Evolutionary conservation across 2,329 filamentous ascomycete species (phyloP).

Genomic region (Elsinoe necatrix): DNA sequence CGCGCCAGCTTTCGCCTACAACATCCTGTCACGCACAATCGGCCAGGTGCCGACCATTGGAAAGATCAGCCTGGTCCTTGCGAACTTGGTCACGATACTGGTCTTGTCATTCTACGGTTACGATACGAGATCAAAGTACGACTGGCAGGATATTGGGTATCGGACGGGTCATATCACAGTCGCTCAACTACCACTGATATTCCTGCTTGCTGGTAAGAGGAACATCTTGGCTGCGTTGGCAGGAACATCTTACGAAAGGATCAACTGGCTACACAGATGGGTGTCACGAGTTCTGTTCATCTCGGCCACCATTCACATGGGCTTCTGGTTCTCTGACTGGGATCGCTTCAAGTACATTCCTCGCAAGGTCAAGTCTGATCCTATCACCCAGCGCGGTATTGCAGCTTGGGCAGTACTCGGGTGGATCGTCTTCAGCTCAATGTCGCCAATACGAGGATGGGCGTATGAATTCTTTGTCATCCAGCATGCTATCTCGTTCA

Average conservation of each 20-base stretch:
- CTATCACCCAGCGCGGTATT: conserved; percentile 58
- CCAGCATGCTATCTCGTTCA: conserved; percentile 57
- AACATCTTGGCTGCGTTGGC: conserved; percentile 53
- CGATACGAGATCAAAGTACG: conserved; percentile 41
- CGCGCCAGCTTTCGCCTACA: conserved; percentile 28
- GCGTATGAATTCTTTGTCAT: conserved; percentile 62
- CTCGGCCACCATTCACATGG: conserved; percentile 60
- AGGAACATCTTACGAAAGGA: conserved; percentile 57
- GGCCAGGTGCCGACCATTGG: conserved; percentile 32
- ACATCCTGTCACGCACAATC: not conserved
- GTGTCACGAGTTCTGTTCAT: conserved; percentile 60
- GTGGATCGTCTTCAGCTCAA: conserved; percentile 56
- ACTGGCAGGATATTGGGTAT: conserved; percentile 50
- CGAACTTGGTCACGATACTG: conserved; percentile 45
- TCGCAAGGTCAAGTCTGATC: conserved; percentile 52
- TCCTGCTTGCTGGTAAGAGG: conserved; percentile 47
- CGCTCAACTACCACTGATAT: conserved; percentile 47
- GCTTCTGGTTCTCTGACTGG: conserved; percentile 61
- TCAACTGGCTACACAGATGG: conserved; percentile 70
- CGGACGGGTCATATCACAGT: conserved; percentile 47
- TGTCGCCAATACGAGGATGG: conserved; percentile 56
- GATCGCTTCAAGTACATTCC: conserved; percentile 50
- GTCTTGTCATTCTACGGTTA: conserved; percentile 49
- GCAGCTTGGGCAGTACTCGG: conserved; percentile 57
- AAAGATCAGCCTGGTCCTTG: conserved; percentile 32